phyloP scores from a whole-genome alignment of 257 asterid genomes.

The Rhazya stricta region DNA sequence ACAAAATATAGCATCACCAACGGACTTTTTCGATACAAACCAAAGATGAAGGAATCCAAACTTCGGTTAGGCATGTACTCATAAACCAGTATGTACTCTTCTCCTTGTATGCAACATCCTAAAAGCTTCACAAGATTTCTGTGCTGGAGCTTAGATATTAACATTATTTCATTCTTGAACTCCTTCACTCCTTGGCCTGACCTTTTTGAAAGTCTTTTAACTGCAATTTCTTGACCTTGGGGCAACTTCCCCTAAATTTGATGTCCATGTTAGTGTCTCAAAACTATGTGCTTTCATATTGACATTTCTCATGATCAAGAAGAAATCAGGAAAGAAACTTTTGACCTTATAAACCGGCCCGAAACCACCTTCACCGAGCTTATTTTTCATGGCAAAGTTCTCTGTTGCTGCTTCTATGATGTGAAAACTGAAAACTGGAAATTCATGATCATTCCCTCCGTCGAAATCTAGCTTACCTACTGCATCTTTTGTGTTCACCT shows the following conservation, averaged over 20 bases:
- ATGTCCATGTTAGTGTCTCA: neutral
- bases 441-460: neutral
- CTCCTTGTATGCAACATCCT: constrained; percentile 23
- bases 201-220: constrained; percentile 8
- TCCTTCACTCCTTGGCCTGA: constrained; percentile 25
- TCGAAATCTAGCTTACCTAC: neutral
- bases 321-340: neutral
- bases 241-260: neutral
- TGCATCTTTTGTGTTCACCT: neutral
- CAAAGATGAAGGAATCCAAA: constrained; percentile 5
- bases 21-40: neutral
- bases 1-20: neutral
- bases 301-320: neutral
- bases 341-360: constrained; percentile 13
- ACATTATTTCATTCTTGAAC: constrained; percentile 26
- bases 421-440: constrained; percentile 1
- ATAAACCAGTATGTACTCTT: constrained; percentile 26
- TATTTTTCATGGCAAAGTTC: neutral
- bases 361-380: constrained; percentile 10
- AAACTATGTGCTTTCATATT: neutral
- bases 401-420: neutral
- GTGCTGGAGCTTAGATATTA: constrained; percentile 30
- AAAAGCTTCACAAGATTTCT: constrained; percentile 33
- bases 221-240: constrained; percentile 12
- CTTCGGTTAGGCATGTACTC: constrained; percentile 20